Conservation (phyloP, 2,329 filamentous ascomycete species). For the Epichloe sibirici region DNA sequence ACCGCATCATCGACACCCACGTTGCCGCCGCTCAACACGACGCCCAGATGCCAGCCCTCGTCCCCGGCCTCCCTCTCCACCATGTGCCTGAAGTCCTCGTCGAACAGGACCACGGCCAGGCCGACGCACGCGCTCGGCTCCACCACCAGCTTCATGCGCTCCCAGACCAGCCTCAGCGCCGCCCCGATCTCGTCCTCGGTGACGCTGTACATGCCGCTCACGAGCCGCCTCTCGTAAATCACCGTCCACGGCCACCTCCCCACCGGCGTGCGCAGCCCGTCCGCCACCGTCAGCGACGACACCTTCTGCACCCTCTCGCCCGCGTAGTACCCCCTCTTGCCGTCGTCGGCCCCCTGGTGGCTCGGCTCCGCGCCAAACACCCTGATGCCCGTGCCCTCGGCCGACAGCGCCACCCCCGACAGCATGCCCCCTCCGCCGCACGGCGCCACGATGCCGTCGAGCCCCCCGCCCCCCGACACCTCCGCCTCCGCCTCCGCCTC, state of each 20-base stretch:
- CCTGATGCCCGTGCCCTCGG: constrained; percentile 54
- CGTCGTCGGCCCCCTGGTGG: constrained; percentile 77
- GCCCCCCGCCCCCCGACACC: constrained; percentile 11
- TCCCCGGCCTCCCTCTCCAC: constrained; percentile 60
- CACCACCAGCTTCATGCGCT: constrained; percentile 81
- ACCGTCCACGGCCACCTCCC: constrained; percentile 65
- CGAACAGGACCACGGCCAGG: constrained; percentile 69
- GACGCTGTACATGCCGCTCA: constrained; percentile 59
- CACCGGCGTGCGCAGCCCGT: constrained; percentile 76
- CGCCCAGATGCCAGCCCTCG: constrained; percentile 58
- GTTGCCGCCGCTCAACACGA: constrained; percentile 51
- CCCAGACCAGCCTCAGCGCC: constrained; percentile 66
- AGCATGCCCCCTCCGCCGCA: constrained; percentile 85
- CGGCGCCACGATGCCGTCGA: constrained; percentile 68
- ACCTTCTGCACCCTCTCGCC: constrained; percentile 56
- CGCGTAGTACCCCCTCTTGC: constrained; percentile 52
- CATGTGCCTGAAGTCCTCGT: constrained; percentile 66
- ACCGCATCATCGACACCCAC: constrained; percentile 43
- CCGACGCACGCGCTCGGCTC: constrained; percentile 83
- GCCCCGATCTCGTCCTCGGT: constrained; percentile 69
- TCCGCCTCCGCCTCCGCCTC: constrained; percentile 41
- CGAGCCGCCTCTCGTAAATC: constrained; percentile 59
- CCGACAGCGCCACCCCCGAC: constrained; percentile 66
- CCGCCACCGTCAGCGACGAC: constrained; percentile 69
- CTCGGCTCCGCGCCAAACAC: constrained; percentile 84